phyloP scores from a whole-genome alignment of 768 basidiomycete genomes.

The Paxillus involutus region DNA sequence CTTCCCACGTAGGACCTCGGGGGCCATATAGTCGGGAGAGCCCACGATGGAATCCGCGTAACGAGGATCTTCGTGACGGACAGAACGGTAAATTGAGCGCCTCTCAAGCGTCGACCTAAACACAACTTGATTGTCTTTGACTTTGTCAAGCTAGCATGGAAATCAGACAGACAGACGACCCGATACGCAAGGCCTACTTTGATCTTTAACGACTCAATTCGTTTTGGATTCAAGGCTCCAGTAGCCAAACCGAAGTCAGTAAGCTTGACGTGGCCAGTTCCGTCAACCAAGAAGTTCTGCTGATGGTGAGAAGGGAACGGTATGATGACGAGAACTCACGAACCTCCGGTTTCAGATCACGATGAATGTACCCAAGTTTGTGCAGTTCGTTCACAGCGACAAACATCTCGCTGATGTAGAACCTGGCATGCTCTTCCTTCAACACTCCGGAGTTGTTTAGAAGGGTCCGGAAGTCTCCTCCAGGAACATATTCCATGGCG shows the following conservation, averaged over 20 bases:
- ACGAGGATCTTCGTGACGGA: conserved; percentile 86
- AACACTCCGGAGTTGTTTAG: conserved; percentile 97
- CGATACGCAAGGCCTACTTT: conserved; percentile 52
- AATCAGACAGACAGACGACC: background rate
- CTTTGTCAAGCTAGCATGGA: conserved; percentile 79
- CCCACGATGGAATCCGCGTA: conserved; percentile 98
- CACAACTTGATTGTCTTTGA: conserved; percentile 89
- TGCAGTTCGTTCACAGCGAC: conserved; percentile 91
- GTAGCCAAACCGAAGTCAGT: conserved; percentile 98
- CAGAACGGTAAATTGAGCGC: conserved; percentile 90
- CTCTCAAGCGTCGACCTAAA: conserved; percentile 93
- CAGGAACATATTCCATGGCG: conserved; percentile 99
- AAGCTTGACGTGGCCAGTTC: conserved; percentile 93
- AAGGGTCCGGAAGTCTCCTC: conserved; percentile 96
- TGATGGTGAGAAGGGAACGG: background rate
- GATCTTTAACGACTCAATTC: conserved; percentile 92
- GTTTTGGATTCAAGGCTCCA: conserved; percentile 89
- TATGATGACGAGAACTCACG: conserved; percentile 14
- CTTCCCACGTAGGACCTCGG: conserved; percentile 90
- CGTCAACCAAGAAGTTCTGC: conserved; percentile 96
- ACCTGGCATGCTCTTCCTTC: conserved; percentile 95
- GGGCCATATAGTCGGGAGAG: conserved; percentile 98
- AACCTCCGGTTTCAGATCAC: conserved; percentile 97
- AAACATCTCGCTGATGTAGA: conserved; percentile 99
- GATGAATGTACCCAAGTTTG: conserved; percentile 97